Evolutionary conservation across 179 eudicot species (phyloP), one percentile per base, ranked within the genome.

Genomic region (Nepenthes alata): DNA sequence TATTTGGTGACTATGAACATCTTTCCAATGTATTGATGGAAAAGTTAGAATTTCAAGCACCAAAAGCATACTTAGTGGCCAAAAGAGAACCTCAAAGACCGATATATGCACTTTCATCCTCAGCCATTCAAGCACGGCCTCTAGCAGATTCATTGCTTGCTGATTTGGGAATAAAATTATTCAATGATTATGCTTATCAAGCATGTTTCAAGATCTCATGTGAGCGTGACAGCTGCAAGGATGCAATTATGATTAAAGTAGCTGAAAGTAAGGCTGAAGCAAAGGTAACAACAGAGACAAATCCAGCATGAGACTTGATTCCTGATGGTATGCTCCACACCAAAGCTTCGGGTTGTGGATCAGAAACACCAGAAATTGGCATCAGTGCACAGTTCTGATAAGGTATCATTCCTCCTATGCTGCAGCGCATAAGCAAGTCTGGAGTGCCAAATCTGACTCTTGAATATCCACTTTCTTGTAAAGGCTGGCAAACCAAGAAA

Each of bases 251-350:
- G 41, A 93, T 83, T 15, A 67, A 64, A 51, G 76, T 11, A 39
- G 90, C 83, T 3, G 93, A 76, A 35, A 83, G 58, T 50, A 72
- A 62, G 36, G 98, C 97, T 12, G 81, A 67, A 6, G 76, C 53
- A 53, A 87, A 93, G 45, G 98, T 93, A 64, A 87, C 73, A 65
- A 70, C 35, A 44, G 91, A 83, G 35, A 93, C 98, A 35, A 68
- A 53, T 59, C 37, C 45, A 2, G 83, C 72, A 69, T 89, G 98
- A 47, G 78, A 76, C 68, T 75, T 69, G 35, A 64, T 72, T 5
- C 98, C 97, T 41, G 81, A 78, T 56, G 97, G 94, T 53, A 93
- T 80, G 62, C 81, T 84, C 98, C 98, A 93, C 11, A 70, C 72
- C 41, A 66, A 67, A 5, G 63, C 64, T 47, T 66, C 57, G 45